Evolutionary conservation across 306 rosid species (phyloP), one percentile per base, ranked within the genome.

Genomic region (Quillaja saponaria): DNA sequence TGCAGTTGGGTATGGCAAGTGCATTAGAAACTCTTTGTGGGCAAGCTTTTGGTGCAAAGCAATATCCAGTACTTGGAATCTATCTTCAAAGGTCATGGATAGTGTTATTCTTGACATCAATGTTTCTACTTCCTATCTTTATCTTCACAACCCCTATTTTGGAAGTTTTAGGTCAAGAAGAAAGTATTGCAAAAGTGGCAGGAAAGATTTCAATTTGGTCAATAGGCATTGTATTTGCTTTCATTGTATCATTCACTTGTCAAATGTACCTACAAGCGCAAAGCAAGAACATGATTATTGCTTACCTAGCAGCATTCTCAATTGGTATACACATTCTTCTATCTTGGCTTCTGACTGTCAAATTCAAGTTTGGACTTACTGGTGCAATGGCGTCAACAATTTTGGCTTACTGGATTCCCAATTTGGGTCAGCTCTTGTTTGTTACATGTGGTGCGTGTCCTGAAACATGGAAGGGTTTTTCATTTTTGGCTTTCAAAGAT

Each of bases 81-180:
- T 80, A 83, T 56, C 76, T 83, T 25, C 89, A 80, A 68, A 61
- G 89, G 20, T 83, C 89, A 41, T 83, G 85, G 89, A 52, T 83
- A 0, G 58, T 61, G 33, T 68, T 69, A 49, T 69, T 34, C 59
- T 0, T 64, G 2, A 73, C 81, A 0, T 75, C 77, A 17, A 3
- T 76, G 4, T 1, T 56, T 10, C 69, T 76, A 37, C 59, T 83
- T 33, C 88, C 85, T 0, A 2, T 80, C 12, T 83, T 77, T 74
- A 0, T 83, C 54, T 74, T 83, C 75, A 56, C 88, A 1, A 42
- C 50, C 16, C 88, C 79, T 7, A 12, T 83, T 64, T 49, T 83
- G n/a, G 60, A 10, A 1, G 39, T 68, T 9, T 40, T 83, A 1
- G 81, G 85, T 38, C 79, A 80, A 66, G 55, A 64, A 0, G 69